These are phyloP conservation scores for Pythium coloratum DNA, from an alignment of 352 stramenopile species.

Conservation along the genomic window DNA sequence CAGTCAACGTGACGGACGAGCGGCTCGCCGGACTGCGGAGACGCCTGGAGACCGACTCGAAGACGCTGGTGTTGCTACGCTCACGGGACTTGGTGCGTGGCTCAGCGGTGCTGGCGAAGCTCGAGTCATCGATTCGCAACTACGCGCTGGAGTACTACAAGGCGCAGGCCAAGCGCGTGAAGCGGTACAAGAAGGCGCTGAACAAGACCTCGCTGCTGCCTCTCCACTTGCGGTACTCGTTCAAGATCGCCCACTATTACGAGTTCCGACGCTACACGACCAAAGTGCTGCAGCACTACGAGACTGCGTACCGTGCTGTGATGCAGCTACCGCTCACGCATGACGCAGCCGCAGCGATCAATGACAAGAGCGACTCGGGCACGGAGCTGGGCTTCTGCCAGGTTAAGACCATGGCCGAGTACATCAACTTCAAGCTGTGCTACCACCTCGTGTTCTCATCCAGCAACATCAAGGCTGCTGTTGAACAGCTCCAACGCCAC, in stretches of 20 bases:
- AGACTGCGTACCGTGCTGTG: constrained; percentile 72
- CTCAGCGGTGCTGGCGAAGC: constrained; percentile 62
- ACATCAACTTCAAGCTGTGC: constrained; percentile 88
- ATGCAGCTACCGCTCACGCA: constrained; percentile 49
- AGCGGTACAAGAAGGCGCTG: constrained; percentile 82
- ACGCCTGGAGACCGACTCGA: constrained; percentile 73
- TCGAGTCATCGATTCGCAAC: constrained; percentile 70
- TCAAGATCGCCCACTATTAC: constrained; percentile 90
- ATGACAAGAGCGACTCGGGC: constrained; percentile 32
- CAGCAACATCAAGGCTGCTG: constrained; percentile 79
- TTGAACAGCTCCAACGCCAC: constrained; percentile 84
- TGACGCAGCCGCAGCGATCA: constrained; percentile 30
- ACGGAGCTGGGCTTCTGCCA: constrained; percentile 51
- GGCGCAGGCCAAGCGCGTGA: constrained; percentile 84
- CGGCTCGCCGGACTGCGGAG: constrained; percentile 63
- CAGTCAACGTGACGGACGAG: constrained; percentile 74
- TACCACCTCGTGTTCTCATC: constrained; percentile 88
- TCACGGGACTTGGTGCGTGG: constrained; percentile 62
- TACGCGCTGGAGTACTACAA: constrained; percentile 90
- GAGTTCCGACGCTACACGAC: constrained; percentile 86
- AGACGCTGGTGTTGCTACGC: constrained; percentile 66
- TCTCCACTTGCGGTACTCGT: constrained; percentile 74
- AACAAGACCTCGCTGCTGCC: constrained; percentile 60
- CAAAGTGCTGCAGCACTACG: constrained; percentile 86
- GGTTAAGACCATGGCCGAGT: constrained; percentile 85